Base-by-base conservation (phyloP, 2,329 filamentous ascomycete genomes). In the Aaosphaeria arxii region DNA sequence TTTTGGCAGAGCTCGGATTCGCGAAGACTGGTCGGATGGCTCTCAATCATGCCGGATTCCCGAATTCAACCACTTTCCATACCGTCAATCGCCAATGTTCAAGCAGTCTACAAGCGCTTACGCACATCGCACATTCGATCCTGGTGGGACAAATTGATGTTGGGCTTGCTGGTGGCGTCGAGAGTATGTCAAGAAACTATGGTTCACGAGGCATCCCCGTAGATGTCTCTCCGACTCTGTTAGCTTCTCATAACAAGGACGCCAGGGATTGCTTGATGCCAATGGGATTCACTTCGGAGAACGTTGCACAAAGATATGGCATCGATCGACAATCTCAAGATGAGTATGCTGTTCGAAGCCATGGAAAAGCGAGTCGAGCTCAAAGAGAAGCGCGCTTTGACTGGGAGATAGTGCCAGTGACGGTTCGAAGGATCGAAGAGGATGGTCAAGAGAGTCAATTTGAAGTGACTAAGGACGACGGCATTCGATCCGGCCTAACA, bases 281-380 rank as follows among this genome's bases (percentile, higher is more conserved):
- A 52, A 99, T 99, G 94, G 92, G 94, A n/a, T 94, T 95, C 81
- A 97, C 94, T 2, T 92, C 87, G 49, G 92, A 99, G 77, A 97
- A 96, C 66, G 90, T 99, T 17, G 89, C 87, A 58, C 82, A 84
- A 46, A 91, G 96, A 74, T 97, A 96, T 69, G 81, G 85, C 60
- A 84, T 97, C 63, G 76, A 83, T 5, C 83, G 94, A 52, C 84
- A 90, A 64, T 74, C 77, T 64, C 88, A 97, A 74, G 94, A 99
- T 71, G 77, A 82, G 59, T 97, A 87, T 69, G 89, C 92, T 0
- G 88, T 89, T 11, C 88, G 91, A 75, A 92, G 87, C 46, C 97
- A 91, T 77, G 83, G 83, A 54, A 82, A 91, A 44, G 94, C 92
- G 35, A 94, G 96, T 77, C 77, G 71, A 40, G 91, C 92, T 1